Evolutionary conservation across 139 green algal genomes (phyloP).

Genomic region (Volvox africanus): DNA sequence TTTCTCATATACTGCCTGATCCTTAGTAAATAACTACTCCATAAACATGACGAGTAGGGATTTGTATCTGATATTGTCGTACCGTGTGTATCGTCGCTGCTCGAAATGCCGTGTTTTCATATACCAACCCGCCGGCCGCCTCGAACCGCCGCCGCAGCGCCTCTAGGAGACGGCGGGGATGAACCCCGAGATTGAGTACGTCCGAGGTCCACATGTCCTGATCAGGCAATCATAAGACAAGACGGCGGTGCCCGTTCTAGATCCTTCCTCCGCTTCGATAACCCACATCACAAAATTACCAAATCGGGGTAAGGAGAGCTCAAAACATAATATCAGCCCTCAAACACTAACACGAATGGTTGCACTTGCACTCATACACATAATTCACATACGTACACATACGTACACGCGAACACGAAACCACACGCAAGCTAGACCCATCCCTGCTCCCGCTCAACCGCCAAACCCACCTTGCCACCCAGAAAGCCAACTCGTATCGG

Average conservation of each 20-base stretch:
- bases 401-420: neutral
- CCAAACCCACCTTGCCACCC: slow-evolving; percentile 45
- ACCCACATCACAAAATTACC: too few species aligned
- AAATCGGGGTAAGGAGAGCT: too few species aligned
- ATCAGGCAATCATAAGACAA: neutral
- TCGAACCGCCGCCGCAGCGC: slow-evolving; percentile 60
- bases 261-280: too few species aligned
- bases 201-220: slow-evolving; percentile 70
- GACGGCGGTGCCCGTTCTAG: too few species aligned
- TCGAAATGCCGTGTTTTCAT: slow-evolving; percentile 73
- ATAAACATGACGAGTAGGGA: too few species aligned
- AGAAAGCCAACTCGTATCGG: slow-evolving; percentile 75
- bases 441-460: neutral
- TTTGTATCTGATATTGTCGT: neutral
- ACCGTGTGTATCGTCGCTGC: slow-evolving; percentile 30
- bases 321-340: too few species aligned
- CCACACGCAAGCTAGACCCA: too few species aligned
- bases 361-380: too few species aligned
- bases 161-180: slow-evolving; percentile 61
- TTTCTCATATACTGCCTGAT: too few species aligned
- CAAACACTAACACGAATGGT: too few species aligned
- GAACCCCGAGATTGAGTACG: slow-evolving; percentile 88
- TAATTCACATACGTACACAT: neutral
- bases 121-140: slow-evolving; percentile 64
- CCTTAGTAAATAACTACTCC: too few species aligned